Base-by-base conservation (phyloP, 345 rosid genomes). In the Populus alba region DNA sequence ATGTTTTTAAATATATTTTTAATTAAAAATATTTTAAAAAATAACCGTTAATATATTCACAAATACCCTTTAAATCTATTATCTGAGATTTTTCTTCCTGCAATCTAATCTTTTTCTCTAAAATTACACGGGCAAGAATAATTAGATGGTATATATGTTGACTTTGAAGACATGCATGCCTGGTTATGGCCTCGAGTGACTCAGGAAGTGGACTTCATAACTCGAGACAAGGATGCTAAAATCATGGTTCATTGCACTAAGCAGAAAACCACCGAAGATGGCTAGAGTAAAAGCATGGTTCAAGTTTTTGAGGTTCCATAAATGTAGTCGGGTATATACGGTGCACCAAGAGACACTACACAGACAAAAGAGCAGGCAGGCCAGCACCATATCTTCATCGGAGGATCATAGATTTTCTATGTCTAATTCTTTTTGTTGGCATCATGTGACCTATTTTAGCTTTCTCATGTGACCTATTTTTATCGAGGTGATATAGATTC, bases 231-330 rank as follows among this genome's bases (percentile, higher is more conserved):
- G 22, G 63, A 63, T 2, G 33, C 51, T 27, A 31, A 72, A 65
- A 66, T 8, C 66, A 49, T 37, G 57, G 77, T 78, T 78, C 81
- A 66, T 66, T 55, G 81, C 38, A 73, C 27, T 23, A 4, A 55
- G 11, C 47, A n/a, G 16, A 3, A 22, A 53, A 51, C 55, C 51
- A 12, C 27, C 37, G 6, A 43, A 61, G 15, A 66, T 35, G 70
- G 8, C 13, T n/a, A 45, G 35, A 77, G 6, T 29, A 31, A 33
- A 66, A 55, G 29, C 59, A 29, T 20, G 20, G 66, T 45, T 55
- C 16, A 45, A 4, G 25, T 13, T 47, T 51, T 1, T 15, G 22
- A n/a, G 41, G 17, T 51, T 33, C 17, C 6, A 2, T 18, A 18
- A 55, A 41, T 76, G 10, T 18, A 31, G 17, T 7, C 2, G 11